These are phyloP conservation scores for Phanerochaete sordida DNA, from an alignment of 768 basidiomycete genomes.

Conservation along the genomic window DNA sequence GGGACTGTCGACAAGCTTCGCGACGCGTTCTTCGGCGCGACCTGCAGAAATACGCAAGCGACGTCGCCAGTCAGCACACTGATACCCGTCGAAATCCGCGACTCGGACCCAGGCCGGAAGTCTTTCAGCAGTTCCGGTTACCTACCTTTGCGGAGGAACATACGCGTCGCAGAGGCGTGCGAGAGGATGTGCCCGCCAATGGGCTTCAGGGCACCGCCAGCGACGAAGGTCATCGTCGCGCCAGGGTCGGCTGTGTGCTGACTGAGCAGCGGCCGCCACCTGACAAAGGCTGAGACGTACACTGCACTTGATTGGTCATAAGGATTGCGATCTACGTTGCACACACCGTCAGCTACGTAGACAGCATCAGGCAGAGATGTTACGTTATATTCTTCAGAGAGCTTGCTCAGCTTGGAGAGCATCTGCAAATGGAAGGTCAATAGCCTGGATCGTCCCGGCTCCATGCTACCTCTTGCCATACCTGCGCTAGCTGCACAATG, in stretches of 20 bases:
- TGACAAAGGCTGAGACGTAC: constrained; percentile 33
- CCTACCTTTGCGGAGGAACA: constrained; percentile 85
- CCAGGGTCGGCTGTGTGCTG: constrained; percentile 77
- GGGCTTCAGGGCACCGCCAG: constrained; percentile 88
- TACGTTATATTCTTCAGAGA: constrained; percentile 91
- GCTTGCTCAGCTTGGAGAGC: constrained; percentile 87
- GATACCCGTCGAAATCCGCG: not conserved
- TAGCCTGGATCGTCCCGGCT: not conserved
- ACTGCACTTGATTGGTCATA: constrained; percentile 92
- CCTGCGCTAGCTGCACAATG: constrained; percentile 72
- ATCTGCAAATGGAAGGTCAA: constrained; percentile 44
- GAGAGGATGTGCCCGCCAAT: constrained; percentile 89
- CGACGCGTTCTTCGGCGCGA: constrained; percentile 87
- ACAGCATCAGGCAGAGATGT: constrained; percentile 12
- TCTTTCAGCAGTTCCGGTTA: not conserved
- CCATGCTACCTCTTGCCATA: constrained; percentile 22
- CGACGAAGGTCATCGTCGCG: constrained; percentile 93
- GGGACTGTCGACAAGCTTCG: constrained; percentile 86
- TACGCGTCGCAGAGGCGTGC: constrained; percentile 81
- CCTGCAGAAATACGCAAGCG: constrained; percentile 39
- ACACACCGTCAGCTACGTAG: not conserved
- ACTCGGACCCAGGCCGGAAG: not conserved
- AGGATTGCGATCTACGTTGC: constrained; percentile 70
- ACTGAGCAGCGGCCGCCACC: not conserved
- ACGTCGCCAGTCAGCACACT: too few species aligned